phyloP scores from a whole-genome alignment of 768 basidiomycete species.

The Kwoniella dendrophila region DNA sequence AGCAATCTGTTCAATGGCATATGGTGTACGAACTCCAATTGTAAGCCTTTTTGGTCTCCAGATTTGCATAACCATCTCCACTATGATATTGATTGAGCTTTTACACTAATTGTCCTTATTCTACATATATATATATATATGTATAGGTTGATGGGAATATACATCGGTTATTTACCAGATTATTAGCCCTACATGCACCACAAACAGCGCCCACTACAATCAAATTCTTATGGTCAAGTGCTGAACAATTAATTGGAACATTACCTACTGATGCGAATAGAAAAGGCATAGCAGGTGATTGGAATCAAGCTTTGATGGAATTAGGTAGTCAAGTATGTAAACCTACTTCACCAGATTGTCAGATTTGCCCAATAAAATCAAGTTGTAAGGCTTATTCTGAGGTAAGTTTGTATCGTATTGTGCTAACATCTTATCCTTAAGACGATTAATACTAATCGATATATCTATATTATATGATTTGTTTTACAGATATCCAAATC shows the following conservation, averaged over 20 bases:
- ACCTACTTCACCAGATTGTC: conserved; percentile 75
- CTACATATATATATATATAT: too few relatives aligned
- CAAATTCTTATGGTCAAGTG: conserved; percentile 80
- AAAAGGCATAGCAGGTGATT: conserved; percentile 66
- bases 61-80: too few relatives aligned
- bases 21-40: conserved; percentile 77
- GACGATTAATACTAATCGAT: background rate
- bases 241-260: conserved; percentile 67
- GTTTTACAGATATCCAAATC: conserved; percentile 9
- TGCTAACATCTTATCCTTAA: background rate
- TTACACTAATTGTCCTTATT: too few relatives aligned
- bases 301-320: conserved; percentile 91
- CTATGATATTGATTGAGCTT: too few relatives aligned
- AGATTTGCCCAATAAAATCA: conserved; percentile 68
- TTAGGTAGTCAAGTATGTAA: conserved; percentile 92
- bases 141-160: conserved; percentile 85
- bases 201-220: conserved; percentile 78
- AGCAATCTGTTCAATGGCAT: conserved; percentile 73
- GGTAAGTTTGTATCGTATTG: conserved; percentile 32
- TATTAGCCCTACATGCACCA: conserved; percentile 77
- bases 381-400: conserved; percentile 70
- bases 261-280: conserved; percentile 54
- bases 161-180: conserved; percentile 76
- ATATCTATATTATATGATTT: background rate
- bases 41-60: conserved; percentile 62